Evolutionary conservation across 2,329 filamentous ascomycete genomes (phyloP), one percentile per base, ranked within the genome.

Genomic region (Talaromyces sp.): DNA sequence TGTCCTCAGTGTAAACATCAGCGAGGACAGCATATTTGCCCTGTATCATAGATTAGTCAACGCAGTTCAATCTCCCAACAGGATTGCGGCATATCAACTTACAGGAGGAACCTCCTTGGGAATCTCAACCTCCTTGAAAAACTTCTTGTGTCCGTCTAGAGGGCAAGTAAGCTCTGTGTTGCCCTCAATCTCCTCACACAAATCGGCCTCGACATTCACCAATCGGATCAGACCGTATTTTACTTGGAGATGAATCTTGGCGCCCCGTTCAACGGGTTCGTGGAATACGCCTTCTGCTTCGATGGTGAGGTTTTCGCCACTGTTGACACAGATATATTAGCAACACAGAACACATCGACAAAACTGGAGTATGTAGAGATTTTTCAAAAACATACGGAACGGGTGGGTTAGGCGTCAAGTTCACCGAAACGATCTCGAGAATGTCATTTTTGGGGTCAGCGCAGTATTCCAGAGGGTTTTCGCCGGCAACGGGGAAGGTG

Each of bases 201-300:
- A 86, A 75, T 97, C 90, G 73, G 89, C 88, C 70, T 85, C 86
- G 69, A 90, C 90, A 78, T 86, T 91, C 78, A 99, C 87, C 69
- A 99, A 86, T 63, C 88, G 91, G 78, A 99, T 97, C 70, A 97
- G 84, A 67, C 94, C 94, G 78, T 96, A 97, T 82, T 97, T 97
- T 80, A 99, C 94, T 70, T 89, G 86, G 47, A 99, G 78, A 57
- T 89, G 84, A 68, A 97, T 90, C 72, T 91, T 92, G 66, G 94
- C 92, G 66, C 92, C 94, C 66, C 92, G 77, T 63, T 88, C 85
- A 69, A 99, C 88, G 60, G 84, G 80, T 73, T 96, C 80, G 70
- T 84, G 85, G 69, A 98, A 85, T n/a, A 82, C 86, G 65, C 94
- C 95, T 37, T 81, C 84, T 56, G 93, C 95, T 69, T 87, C 87